A percentile compares a stretch with the other conserved stretches of the same genome.
Conservation (phyloP, 495 filamentous ascomycete species). For the Podospora pseudoanserina region DNA sequence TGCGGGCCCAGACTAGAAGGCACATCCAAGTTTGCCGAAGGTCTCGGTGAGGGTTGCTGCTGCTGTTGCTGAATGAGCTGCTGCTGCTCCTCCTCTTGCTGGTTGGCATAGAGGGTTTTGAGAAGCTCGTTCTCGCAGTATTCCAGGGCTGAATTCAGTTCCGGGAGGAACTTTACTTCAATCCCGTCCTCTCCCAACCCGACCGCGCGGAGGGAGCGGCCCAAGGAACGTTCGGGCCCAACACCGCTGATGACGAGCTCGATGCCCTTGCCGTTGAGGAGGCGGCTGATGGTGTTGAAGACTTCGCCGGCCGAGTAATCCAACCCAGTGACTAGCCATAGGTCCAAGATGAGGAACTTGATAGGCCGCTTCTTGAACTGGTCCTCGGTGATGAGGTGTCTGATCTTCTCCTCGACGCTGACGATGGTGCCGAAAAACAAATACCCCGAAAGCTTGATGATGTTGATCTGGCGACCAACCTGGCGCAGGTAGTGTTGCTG, state of each 20-base stretch:
- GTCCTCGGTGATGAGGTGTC: conserved; percentile 75
- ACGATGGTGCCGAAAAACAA: conserved; percentile 98
- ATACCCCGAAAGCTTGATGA: conserved; percentile 87
- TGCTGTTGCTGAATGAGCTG: conserved; percentile 32
- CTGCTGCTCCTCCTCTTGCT: conserved; percentile 28
- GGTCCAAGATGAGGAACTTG: conserved; percentile 84
- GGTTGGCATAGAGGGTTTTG: conserved; percentile 70
- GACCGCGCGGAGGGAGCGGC: conserved; percentile 72
- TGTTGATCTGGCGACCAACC: conserved; percentile 79
- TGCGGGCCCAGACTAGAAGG: conserved; percentile 32
- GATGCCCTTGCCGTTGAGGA: conserved; percentile 68
- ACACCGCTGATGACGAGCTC: conserved; percentile 79
- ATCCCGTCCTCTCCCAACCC: conserved; percentile 67
- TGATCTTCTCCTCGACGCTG: conserved; percentile 82
- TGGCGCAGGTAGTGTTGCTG: conserved; percentile 82
- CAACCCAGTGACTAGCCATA: conserved; percentile 82
- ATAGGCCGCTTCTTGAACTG: conserved; percentile 73
- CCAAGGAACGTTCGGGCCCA: conserved; percentile 66
- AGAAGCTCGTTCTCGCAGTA: conserved; percentile 93
- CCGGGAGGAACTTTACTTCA: conserved; percentile 73
- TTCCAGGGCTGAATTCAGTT: conserved; percentile 89
- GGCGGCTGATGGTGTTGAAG: conserved; percentile 84
- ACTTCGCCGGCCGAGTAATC: conserved; percentile 96
- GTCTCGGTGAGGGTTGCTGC: conserved; percentile 27
- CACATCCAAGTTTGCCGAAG: conserved; percentile 50